Evolutionary conservation across 768 basidiomycete species (phyloP).

Genomic region (Cystobasidium onofrii): DNA sequence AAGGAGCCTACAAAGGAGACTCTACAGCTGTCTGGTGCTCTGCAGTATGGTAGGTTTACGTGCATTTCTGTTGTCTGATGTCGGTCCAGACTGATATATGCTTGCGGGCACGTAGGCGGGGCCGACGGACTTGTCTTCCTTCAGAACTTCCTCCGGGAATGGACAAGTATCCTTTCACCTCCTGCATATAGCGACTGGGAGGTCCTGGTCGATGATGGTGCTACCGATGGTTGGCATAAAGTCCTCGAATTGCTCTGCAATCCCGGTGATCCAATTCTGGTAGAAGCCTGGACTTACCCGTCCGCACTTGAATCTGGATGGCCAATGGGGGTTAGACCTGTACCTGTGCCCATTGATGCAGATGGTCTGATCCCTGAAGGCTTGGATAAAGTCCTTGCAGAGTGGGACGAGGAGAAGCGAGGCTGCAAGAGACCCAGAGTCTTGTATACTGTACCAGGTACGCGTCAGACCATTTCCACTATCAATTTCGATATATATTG

Average conservation of each 20-base stretch:
- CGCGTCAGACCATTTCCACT: no score
- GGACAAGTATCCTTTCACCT: slow-evolving; percentile 51
- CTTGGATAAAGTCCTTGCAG: slow-evolving; percentile 55
- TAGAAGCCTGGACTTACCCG: slow-evolving; percentile 69
- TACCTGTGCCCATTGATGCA: slow-evolving; percentile 53
- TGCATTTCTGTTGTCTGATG: slow-evolving; percentile 16
- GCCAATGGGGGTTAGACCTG: slow-evolving; percentile 50
- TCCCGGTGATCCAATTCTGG: slow-evolving; percentile 52
- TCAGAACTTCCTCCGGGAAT: slow-evolving; percentile 55
- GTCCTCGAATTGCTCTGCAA: slow-evolving; percentile 58
- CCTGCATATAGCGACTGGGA: slow-evolving; percentile 57
- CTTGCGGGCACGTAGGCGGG: slow-evolving; percentile 39
- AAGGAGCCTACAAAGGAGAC: slow-evolving; percentile 47
- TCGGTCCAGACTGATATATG: background rate
- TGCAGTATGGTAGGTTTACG: slow-evolving; percentile 58
- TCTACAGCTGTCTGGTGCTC: slow-evolving; percentile 56
- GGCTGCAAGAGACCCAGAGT: slow-evolving; percentile 57
- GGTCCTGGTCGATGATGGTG: slow-evolving; percentile 33
- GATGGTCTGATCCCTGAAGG: slow-evolving; percentile 61
- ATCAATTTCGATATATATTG: no score
- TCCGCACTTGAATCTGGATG: slow-evolving; percentile 49
- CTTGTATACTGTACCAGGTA: slow-evolving; percentile 52
- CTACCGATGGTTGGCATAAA: slow-evolving; percentile 54
- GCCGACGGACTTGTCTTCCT: slow-evolving; percentile 57
- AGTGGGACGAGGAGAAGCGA: slow-evolving; percentile 59